Percentiles rank a stretch among this genome's conserved stretches.
Evolutionary conservation across 2,329 filamentous ascomycete species (phyloP).

Genomic region (Diaporthe eres): DNA sequence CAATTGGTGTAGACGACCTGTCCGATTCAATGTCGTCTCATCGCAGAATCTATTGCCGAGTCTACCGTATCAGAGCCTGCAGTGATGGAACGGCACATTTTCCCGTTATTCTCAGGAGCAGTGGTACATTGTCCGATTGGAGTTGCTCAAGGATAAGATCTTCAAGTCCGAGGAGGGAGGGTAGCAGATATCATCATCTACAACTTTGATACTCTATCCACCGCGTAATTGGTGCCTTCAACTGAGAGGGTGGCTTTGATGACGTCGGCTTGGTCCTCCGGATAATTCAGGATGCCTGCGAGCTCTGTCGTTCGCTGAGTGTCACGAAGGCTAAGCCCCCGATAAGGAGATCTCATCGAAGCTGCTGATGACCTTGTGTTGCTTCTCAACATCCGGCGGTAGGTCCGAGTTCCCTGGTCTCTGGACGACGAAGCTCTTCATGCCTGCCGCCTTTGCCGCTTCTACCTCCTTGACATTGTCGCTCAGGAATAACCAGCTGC

Average conservation of each 20-base stretch:
- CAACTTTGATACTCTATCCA: neutral
- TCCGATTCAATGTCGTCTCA: neutral
- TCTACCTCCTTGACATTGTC: constrained; percentile 81
- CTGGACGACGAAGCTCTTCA: constrained; percentile 73
- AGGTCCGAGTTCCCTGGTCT: constrained; percentile 80
- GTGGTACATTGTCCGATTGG: neutral
- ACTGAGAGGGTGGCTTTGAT: neutral
- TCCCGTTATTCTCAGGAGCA: neutral
- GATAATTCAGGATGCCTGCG: neutral
- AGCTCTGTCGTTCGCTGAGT: neutral
- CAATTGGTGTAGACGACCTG: neutral
- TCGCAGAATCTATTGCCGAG: neutral
- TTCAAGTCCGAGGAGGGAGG: neutral
- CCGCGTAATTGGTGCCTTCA: neutral
- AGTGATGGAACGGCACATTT: neutral
- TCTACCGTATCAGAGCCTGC: neutral
- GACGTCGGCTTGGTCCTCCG: neutral
- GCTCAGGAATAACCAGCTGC: constrained; percentile 82
- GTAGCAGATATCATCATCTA: constrained; percentile 6
- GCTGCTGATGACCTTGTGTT: constrained; percentile 49
- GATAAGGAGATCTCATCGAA: constrained; percentile 49
- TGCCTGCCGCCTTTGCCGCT: constrained; percentile 73
- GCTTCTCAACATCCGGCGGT: constrained; percentile 54
- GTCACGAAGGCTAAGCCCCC: constrained; percentile 3
- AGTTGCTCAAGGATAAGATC: neutral